phyloP scores from a whole-genome alignment of 78 protist genomes.

The Tieghemostelium lacteum region DNA sequence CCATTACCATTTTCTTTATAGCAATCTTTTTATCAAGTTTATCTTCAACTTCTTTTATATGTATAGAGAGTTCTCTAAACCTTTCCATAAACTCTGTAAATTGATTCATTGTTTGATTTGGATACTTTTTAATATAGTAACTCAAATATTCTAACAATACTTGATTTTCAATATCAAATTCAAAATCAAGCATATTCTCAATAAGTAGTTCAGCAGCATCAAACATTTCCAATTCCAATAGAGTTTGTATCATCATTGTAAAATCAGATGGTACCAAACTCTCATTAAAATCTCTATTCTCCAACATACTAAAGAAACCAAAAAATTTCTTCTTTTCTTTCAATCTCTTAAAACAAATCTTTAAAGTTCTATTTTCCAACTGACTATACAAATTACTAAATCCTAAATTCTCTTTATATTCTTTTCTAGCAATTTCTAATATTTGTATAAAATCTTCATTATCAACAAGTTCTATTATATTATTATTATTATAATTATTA shows the following conservation, averaged over 20 bases:
- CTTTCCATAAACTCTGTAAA: too few species aligned
- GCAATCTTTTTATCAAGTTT: too few species aligned
- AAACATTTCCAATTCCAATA: constrained; percentile 4
- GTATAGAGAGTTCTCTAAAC: not conserved
- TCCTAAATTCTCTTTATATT: not conserved
- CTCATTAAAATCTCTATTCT: not conserved
- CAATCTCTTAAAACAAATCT: not conserved
- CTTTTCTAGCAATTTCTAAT: not conserved
- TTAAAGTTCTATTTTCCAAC: not conserved
- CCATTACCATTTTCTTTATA: too few species aligned
- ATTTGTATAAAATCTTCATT: not conserved
- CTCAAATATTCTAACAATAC: not conserved
- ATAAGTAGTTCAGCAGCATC: constrained; percentile 3
- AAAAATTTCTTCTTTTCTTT: not conserved
- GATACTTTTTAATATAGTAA: not conserved
- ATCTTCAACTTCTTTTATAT: not conserved
- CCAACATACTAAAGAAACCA: constrained; percentile 4
- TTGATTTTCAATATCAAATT: too few species aligned
- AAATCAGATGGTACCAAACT: not conserved
- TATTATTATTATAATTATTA: not conserved
- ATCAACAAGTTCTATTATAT: not conserved
- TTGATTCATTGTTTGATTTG: too few species aligned
- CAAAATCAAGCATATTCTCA: constrained; percentile 5
- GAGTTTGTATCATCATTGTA: not conserved
- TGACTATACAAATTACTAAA: too few species aligned